Conservation (phyloP, 176 grass and related monocot species). For the Cymbopogon citratus region DNA sequence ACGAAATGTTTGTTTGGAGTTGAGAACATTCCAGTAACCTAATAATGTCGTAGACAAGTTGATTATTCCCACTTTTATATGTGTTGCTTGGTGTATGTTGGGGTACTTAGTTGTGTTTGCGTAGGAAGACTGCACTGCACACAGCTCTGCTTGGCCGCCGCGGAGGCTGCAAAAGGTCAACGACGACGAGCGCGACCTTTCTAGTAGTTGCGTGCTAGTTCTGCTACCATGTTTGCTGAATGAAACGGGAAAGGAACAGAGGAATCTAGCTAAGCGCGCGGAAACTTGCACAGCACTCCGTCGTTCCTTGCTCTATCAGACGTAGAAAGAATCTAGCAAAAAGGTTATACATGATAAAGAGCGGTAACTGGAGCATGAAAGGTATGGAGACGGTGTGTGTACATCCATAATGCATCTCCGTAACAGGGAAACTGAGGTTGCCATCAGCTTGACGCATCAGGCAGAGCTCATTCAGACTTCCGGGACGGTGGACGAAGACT, state of each 20-base stretch:
- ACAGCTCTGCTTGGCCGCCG: neutral
- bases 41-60: neutral
- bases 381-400: neutral
- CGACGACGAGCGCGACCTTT: neutral
- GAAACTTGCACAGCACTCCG: slow-evolving; percentile 23
- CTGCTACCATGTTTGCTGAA: neutral
- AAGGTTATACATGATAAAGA: neutral
- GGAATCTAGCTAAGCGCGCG: neutral
- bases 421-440: neutral
- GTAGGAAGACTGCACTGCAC: too few species aligned
- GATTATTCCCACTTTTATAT: neutral
- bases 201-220: neutral
- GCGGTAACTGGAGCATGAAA: neutral
- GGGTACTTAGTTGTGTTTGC: too few species aligned
- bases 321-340: slow-evolving; percentile 12
- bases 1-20: neutral
- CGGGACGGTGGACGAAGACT: neutral
- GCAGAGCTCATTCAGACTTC: neutral
- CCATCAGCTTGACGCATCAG: slow-evolving; percentile 10
- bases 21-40: neutral
- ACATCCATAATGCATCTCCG: neutral
- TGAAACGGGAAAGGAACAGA: slow-evolving; percentile 7
- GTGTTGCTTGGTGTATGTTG: neutral
- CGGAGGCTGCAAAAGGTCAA: neutral
- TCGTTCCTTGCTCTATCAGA: slow-evolving; percentile 38